Base-by-base conservation (phyloP, 2,329 filamentous ascomycete genomes). In the Grosmannia clavigera region DNA sequence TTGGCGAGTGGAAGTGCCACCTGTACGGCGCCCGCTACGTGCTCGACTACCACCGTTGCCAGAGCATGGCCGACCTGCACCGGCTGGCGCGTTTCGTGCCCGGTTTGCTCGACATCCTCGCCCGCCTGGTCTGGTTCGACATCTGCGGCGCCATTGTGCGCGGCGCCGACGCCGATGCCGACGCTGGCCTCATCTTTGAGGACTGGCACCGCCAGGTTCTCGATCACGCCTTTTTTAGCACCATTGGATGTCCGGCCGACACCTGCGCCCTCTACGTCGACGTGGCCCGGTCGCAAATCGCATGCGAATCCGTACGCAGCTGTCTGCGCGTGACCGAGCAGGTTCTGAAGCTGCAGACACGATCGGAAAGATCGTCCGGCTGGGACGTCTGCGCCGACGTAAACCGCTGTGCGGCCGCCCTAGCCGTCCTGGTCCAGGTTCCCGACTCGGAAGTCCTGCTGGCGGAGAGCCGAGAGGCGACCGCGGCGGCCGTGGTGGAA, bases 51-150 rank as follows among this genome's bases (percentile, higher is more conserved):
- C 73, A 75, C 60, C 57, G 53, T 43, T 75, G 74, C 54, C 67
- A 63, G 2, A 68, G 66, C 9, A 67, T 67, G 5, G 62, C 62
- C 1, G 71, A 74, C n/a, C 64, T 76, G 2, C 68, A 71, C 7
- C 58, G 58, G 19, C 66, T 76, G 3, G 68, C 72, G 1, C 57
- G 58, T 0, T 65, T 65, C 0, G 71, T 75, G 5, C 69, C 70
- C 0, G 73, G 73, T 0, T 63, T 76, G 1, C 66, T 68, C 2
- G 71, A 74, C 55, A 72, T 75, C 2, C 65, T 76, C 2, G 68
- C 72, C 0, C 70, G 72, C 9, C 68, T 76, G 3, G 68, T 73
- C 0, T 76, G 74, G 74, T 75, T 73, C 33, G 74, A 76, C 58
- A 68, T 70, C 0, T 70, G 68, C 12, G 72, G 74, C 5, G 63